A percentile compares a stretch with the other conserved stretches of the same genome.
These are phyloP conservation scores for Pichia exigua DNA, from an alignment of 805 yeast species.

Conservation along the genomic window DNA sequence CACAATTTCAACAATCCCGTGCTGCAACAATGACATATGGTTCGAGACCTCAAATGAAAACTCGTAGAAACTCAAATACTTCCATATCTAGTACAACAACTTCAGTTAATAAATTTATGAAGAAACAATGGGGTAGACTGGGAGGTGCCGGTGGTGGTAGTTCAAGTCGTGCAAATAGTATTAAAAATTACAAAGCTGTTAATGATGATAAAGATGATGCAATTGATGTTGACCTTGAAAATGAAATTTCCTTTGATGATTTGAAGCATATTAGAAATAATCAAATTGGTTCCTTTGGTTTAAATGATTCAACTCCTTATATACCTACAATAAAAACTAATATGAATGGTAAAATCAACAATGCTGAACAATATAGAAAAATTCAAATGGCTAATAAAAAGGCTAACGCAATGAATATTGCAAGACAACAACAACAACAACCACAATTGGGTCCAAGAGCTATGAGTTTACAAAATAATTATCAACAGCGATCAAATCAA, in stretches of 20 bases:
- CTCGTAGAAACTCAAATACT: conserved; percentile 9
- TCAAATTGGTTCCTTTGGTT: conserved; percentile 38
- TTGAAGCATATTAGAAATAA: conserved; percentile 55
- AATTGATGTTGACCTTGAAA: conserved; percentile 14
- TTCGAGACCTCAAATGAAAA: neutral
- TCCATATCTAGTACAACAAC: conserved; percentile 5
- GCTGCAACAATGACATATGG: neutral
- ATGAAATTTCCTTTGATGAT: conserved; percentile 54
- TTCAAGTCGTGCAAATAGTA: conserved; percentile 19
- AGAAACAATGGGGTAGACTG: conserved; percentile 28
- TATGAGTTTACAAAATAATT: conserved; percentile 25
- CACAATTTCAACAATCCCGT: neutral
- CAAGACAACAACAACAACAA: conserved; percentile 17
- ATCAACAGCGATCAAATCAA: neutral
- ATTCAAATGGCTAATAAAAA: conserved; percentile 63
- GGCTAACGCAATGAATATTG: conserved; percentile 31
- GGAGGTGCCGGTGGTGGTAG: conserved; percentile 16
- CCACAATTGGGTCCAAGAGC: conserved; percentile 26
- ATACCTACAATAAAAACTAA: conserved; percentile 56
- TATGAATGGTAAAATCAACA: conserved; percentile 22
- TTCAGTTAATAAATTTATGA: conserved; percentile 35
- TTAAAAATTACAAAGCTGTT: conserved; percentile 20
- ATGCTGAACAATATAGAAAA: conserved; percentile 59
- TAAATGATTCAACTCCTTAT: conserved; percentile 57
- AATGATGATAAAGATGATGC: conserved; percentile 24